Evolutionary conservation across 495 filamentous ascomycete species (phyloP).

Genomic region (Cladorrhinum samala): DNA sequence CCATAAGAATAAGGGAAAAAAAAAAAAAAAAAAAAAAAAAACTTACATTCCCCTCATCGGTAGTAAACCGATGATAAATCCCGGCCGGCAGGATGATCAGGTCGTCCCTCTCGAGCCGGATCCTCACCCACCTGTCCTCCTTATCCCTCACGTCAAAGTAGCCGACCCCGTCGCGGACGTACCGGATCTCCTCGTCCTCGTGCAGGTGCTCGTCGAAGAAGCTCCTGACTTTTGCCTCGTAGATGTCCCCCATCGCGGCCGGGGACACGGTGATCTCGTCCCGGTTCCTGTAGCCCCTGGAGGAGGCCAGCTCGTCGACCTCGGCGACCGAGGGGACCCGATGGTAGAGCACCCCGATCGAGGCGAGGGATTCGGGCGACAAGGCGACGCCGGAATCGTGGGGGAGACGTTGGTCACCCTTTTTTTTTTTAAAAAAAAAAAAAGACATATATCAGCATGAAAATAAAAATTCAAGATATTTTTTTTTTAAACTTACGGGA

Average conservation of each 20-base stretch:
- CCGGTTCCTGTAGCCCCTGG: slow-evolving; percentile 87
- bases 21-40: background rate
- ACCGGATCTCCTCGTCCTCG: slow-evolving; percentile 99
- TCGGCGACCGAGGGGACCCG: slow-evolving; percentile 54
- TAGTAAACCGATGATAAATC: slow-evolving; percentile 96
- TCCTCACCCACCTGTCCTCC: slow-evolving; percentile 76
- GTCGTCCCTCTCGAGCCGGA: slow-evolving; percentile 62
- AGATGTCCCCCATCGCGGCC: slow-evolving; percentile 72
- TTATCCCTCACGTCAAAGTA: slow-evolving; percentile 87
- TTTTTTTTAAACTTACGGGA: slow-evolving; percentile 64
- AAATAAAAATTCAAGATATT: no score
- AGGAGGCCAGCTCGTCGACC: slow-evolving; percentile 65
- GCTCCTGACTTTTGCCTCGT: slow-evolving; percentile 84
- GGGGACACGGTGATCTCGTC: slow-evolving; percentile 91
- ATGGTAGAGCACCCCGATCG: slow-evolving; percentile 74
- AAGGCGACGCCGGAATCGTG: slow-evolving; percentile 69
- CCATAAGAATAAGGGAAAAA: background rate
- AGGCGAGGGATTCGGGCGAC: slow-evolving; percentile 52
- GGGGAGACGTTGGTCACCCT: slow-evolving; percentile 89
- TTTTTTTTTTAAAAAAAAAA: background rate
- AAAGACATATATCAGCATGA: background rate
- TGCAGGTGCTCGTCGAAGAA: slow-evolving; percentile 97
- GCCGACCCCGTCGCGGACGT: slow-evolving; percentile 81
- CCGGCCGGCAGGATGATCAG: slow-evolving; percentile 90
- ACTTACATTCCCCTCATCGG: slow-evolving; percentile 82